These are phyloP conservation scores for Vitis hybrid DNA, from an alignment of 177 flowering plant genomes.

Conservation along the genomic window DNA sequence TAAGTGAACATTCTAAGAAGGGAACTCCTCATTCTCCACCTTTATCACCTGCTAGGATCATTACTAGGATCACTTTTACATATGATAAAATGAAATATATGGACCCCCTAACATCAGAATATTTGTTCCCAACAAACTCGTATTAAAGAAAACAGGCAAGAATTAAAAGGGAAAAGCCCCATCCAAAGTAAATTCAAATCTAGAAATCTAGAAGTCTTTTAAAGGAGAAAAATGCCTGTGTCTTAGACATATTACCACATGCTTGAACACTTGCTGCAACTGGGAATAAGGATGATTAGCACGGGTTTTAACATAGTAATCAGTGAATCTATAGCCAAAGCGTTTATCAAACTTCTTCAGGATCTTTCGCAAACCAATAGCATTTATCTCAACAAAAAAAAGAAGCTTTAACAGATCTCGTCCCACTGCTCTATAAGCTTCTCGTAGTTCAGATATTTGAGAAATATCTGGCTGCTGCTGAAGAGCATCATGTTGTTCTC, in stretches of 20 bases:
- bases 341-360: constrained; percentile 71
- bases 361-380: constrained; percentile 71
- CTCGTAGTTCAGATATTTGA: constrained; percentile 48
- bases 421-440: constrained; percentile 54
- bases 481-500: constrained; percentile 44
- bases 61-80: too few species aligned
- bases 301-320: constrained; percentile 74
- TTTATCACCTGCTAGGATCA: too few species aligned
- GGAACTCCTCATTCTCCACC: too few species aligned
- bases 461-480: constrained; percentile 47
- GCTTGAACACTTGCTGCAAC: constrained; percentile 75
- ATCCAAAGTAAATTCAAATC: background rate
- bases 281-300: constrained; percentile 81
- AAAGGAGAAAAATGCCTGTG: background rate
- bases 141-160: background rate
- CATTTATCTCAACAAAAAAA: constrained; percentile 67
- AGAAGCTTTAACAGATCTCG: constrained; percentile 63
- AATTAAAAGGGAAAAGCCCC: background rate
- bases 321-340: constrained; percentile 60
- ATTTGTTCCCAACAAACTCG: too few species aligned
- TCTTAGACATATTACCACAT: constrained; percentile 52
- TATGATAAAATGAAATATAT: too few species aligned
- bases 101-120: too few species aligned
- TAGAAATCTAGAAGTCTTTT: too few species aligned
- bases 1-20: too few species aligned